Evolutionary conservation across 2,329 filamentous ascomycete genomes (phyloP).

Genomic region (Ascochyta pisi): DNA sequence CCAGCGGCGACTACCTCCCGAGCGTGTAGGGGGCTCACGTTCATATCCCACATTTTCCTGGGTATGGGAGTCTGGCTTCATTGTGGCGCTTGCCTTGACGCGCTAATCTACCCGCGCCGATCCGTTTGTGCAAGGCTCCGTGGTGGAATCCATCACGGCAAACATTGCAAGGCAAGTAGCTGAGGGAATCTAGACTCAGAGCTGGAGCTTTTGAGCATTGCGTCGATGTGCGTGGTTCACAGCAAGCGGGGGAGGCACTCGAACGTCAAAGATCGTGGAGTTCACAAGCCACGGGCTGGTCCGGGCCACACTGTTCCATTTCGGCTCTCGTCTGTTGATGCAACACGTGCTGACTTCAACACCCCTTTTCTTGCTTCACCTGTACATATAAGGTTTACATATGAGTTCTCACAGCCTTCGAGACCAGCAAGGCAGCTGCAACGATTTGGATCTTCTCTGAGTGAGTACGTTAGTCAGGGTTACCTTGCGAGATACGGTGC

Average conservation of each 20-base stretch:
- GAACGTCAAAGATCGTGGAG: not conserved
- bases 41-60: too few species aligned
- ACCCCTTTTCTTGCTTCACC: not conserved
- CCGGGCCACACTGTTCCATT: not conserved
- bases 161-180: not conserved
- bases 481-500: not conserved
- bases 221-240: too few species aligned
- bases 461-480: not conserved
- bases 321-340: not conserved
- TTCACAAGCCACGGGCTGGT: not conserved
- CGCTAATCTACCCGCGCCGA: conserved; percentile 1
- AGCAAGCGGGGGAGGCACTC: not conserved
- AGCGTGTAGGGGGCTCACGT: too few species aligned
- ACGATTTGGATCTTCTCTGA: not conserved
- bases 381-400: not conserved
- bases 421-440: conserved; percentile 2
- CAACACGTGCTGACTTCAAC: not conserved
- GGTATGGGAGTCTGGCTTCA: conserved; percentile 1
- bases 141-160: not conserved
- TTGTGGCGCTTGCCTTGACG: conserved; percentile 5
- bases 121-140: not conserved
- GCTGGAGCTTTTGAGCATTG: not conserved
- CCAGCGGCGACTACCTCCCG: too few species aligned
- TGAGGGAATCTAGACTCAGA: not conserved
- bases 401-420: not conserved